phyloP scores from a whole-genome alignment of 2,329 filamentous ascomycete species.

The Pochonia chlamydosporia region DNA sequence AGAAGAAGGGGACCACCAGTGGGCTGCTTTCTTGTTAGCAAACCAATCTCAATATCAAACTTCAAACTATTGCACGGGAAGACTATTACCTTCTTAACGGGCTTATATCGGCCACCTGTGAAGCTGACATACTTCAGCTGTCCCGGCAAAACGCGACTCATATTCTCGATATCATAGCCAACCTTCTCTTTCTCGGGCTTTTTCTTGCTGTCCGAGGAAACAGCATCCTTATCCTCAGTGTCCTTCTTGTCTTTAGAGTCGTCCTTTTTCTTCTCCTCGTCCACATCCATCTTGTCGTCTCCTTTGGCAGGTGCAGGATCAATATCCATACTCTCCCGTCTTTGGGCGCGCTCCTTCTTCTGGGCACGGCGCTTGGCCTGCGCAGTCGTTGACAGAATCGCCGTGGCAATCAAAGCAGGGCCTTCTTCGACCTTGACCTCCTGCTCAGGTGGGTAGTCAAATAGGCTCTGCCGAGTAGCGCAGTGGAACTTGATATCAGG shows the following conservation, averaged over 20 bases:
- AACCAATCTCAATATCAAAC: not conserved
- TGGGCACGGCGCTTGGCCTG: slow-evolving; percentile 93
- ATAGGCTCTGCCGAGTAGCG: slow-evolving; percentile 88
- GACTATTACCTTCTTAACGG: slow-evolving; percentile 70
- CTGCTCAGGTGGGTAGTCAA: slow-evolving; percentile 96
- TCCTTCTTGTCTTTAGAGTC: slow-evolving; percentile 57
- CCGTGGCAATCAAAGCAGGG: slow-evolving; percentile 88
- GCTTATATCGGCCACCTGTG: slow-evolving; percentile 82
- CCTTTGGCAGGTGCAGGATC: slow-evolving; percentile 62
- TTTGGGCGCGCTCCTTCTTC: slow-evolving; percentile 86
- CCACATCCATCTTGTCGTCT: slow-evolving; percentile 84
- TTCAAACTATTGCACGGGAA: not conserved
- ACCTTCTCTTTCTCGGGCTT: slow-evolving; percentile 94
- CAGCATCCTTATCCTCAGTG: slow-evolving; percentile 52
- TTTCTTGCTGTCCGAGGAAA: slow-evolving; percentile 65
- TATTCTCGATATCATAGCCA: slow-evolving; percentile 93
- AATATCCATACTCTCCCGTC: slow-evolving; percentile 92
- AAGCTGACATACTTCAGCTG: slow-evolving; percentile 97
- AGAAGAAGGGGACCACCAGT: slow-evolving; percentile 93
- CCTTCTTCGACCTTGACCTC: slow-evolving; percentile 93
- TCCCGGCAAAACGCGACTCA: slow-evolving; percentile 86
- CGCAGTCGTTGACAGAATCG: slow-evolving; percentile 91
- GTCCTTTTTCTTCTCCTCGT: slow-evolving; percentile 56
- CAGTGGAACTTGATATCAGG: slow-evolving; percentile 94
- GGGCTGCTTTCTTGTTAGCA: slow-evolving; percentile 49